Percentiles rank a stretch among this genome's conserved stretches.
phyloP scores from a whole-genome alignment of 1,284 basidiomycete genomes.

The Ganoderma multipileum region DNA sequence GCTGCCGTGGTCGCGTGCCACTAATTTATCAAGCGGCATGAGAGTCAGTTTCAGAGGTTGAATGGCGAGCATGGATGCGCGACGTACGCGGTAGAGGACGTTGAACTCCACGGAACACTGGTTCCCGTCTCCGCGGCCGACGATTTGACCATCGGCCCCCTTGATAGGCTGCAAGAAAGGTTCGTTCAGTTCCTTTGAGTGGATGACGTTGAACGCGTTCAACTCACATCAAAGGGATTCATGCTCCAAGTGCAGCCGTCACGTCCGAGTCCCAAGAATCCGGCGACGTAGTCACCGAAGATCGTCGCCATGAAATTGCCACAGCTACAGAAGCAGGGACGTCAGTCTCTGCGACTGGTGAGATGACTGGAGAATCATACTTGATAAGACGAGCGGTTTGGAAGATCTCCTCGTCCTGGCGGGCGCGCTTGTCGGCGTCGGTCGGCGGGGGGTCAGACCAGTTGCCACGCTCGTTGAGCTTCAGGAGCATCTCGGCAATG shows the following conservation, averaged over 20 bases:
- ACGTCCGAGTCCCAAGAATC: conserved; percentile 70
- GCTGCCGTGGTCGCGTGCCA: conserved; percentile 78
- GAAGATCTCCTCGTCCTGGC: conserved; percentile 80
- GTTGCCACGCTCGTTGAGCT: conserved; percentile 69
- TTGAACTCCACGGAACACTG: conserved; percentile 79
- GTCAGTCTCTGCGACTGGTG: conserved; percentile 1
- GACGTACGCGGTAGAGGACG: conserved; percentile 60
- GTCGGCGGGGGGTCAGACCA: conserved; percentile 45
- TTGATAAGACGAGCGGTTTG: conserved; percentile 79
- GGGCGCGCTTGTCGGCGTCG: conserved; percentile 40
- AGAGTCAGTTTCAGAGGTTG: not conserved
- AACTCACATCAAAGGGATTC: conserved; percentile 63
- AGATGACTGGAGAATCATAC: conserved; percentile 49
- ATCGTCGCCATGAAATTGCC: conserved; percentile 71
- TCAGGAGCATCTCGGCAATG: conserved; percentile 71
- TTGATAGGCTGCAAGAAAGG: conserved; percentile 49
- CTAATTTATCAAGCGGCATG: conserved; percentile 12
- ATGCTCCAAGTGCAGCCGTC: conserved; percentile 67
- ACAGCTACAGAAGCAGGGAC: conserved; percentile 25
- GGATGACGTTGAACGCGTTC: not conserved
- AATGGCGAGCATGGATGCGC: not conserved
- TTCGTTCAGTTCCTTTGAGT: not conserved
- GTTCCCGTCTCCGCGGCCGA: conserved; percentile 76
- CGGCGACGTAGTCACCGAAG: conserved; percentile 75
- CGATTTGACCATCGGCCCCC: conserved; percentile 50